Percentiles rank a stretch among this genome's conserved stretches.
Conservation (phyloP, 2,329 filamentous ascomycete genomes). For the Whalleya microplaca region DNA sequence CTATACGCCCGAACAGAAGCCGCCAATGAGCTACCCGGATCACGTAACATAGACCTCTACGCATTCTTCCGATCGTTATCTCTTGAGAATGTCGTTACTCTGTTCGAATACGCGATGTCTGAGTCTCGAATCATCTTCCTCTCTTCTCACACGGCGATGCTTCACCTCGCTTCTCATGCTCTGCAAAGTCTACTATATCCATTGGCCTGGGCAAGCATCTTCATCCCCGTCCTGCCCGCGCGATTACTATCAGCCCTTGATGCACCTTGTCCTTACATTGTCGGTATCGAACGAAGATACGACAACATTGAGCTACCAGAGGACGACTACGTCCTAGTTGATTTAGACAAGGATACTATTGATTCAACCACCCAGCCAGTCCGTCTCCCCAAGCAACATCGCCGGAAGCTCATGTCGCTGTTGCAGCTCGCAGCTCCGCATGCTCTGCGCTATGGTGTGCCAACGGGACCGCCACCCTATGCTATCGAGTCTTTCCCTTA, state of each 20-base stretch:
- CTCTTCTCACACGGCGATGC: conserved; percentile 94
- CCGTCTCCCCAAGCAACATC: conserved; percentile 82
- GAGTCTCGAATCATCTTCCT: conserved; percentile 96
- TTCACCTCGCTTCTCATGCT: conserved; percentile 90
- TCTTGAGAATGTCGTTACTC: conserved; percentile 86
- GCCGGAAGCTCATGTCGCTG: conserved; percentile 85
- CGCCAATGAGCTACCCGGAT: conserved; percentile 88
- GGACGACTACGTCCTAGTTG: conserved; percentile 93
- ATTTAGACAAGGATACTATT: conserved; percentile 88
- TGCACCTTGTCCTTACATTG: conserved; percentile 94
- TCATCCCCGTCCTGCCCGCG: conserved; percentile 89
- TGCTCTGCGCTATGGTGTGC: conserved; percentile 82
- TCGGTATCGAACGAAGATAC: conserved; percentile 92
- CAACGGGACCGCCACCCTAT: conserved; percentile 87
- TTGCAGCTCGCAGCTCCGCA: conserved; percentile 90
- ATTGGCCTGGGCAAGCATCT: conserved; percentile 89
- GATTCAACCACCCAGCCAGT: conserved; percentile 81
- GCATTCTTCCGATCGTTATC: conserved; percentile 89
- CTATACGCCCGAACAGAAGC: conserved; percentile 94
- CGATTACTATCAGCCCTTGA: conserved; percentile 88
- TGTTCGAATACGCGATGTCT: conserved; percentile 90
- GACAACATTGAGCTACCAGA: conserved; percentile 85
- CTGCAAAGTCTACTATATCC: conserved; percentile 85
- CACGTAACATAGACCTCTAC: conserved; percentile 89
- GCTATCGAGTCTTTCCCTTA: conserved; percentile 91